phyloP scores from a whole-genome alignment of 345 rosid species.

The Rhodomyrtus tomentosa region DNA sequence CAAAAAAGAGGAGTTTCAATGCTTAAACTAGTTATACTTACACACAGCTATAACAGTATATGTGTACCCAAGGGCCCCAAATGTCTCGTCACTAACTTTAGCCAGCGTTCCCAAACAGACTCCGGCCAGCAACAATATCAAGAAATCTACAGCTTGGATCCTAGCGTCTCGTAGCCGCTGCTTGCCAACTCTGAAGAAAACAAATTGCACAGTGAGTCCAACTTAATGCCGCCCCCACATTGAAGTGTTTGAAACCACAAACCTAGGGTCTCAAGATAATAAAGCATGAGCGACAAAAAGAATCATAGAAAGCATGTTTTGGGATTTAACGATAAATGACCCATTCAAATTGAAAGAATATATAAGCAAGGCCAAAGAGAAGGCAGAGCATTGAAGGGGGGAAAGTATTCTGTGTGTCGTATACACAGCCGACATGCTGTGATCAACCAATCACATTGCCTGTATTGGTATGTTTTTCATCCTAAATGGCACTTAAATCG shows the following conservation, averaged over 20 bases:
- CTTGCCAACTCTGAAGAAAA: slow-evolving; percentile 60
- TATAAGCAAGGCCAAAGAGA: neutral
- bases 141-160: slow-evolving; percentile 81
- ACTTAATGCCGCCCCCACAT: neutral
- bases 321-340: neutral
- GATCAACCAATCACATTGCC: neutral
- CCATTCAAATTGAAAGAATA: neutral
- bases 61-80: slow-evolving; percentile 83
- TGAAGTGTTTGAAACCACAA: neutral
- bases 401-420: neutral
- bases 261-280: neutral
- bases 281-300: neutral
- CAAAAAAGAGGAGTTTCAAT: neutral
- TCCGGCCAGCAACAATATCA: slow-evolving; percentile 85
- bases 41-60: slow-evolving; percentile 94
- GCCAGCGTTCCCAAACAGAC: slow-evolving; percentile 97
- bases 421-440: neutral
- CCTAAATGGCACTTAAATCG: neutral
- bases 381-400: neutral
- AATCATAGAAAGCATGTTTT: neutral
- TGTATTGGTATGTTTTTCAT: neutral
- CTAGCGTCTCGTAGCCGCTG: slow-evolving; percentile 90
- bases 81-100: slow-evolving; percentile 96
- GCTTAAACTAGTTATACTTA: slow-evolving; percentile 27
- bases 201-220: neutral